Conservation (phyloP, 192 early-diverging fungal genomes). For the Coemansia sp. region DNA sequence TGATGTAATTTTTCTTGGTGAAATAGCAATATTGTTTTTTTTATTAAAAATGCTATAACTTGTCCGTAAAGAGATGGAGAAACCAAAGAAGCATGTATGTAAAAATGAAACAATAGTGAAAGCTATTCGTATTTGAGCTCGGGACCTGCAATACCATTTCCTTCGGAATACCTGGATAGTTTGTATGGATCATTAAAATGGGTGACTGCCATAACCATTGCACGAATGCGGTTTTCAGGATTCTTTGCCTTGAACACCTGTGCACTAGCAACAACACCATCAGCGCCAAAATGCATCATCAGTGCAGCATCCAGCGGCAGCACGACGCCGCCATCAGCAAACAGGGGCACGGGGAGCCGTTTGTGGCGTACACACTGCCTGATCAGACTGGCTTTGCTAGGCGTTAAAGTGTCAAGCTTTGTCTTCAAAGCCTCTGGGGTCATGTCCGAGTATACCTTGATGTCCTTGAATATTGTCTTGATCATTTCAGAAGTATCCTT, state of each 20-base stretch:
- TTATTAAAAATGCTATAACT: too few relatives aligned
- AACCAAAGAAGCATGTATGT: too few relatives aligned
- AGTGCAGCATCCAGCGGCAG: slow-evolving; percentile 94
- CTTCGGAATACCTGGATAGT: too few relatives aligned
- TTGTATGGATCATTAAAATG: neutral
- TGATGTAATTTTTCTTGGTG: too few relatives aligned
- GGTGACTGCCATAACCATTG: slow-evolving; percentile 83
- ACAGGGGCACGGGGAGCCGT: slow-evolving; percentile 92
- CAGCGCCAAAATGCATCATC: slow-evolving; percentile 94
- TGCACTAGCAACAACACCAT: slow-evolving; percentile 93
- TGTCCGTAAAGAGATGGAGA: too few relatives aligned
- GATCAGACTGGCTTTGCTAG: too few relatives aligned
- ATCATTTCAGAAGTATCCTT: neutral
- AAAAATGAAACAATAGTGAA: too few relatives aligned
- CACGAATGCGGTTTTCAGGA: slow-evolving; percentile 82
- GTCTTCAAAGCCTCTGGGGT: too few relatives aligned
- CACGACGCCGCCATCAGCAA: slow-evolving; percentile 93
- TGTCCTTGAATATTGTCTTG: neutral
- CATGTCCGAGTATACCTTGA: neutral
- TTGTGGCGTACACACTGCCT: neutral
- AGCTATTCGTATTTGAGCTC: too few relatives aligned
- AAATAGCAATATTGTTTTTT: too few relatives aligned
- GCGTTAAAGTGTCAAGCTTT: too few relatives aligned
- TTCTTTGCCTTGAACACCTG: slow-evolving; percentile 88
- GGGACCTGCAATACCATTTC: too few relatives aligned